phyloP scores from a whole-genome alignment of 257 asterid genomes.

The Nicotiana attenuata region DNA sequence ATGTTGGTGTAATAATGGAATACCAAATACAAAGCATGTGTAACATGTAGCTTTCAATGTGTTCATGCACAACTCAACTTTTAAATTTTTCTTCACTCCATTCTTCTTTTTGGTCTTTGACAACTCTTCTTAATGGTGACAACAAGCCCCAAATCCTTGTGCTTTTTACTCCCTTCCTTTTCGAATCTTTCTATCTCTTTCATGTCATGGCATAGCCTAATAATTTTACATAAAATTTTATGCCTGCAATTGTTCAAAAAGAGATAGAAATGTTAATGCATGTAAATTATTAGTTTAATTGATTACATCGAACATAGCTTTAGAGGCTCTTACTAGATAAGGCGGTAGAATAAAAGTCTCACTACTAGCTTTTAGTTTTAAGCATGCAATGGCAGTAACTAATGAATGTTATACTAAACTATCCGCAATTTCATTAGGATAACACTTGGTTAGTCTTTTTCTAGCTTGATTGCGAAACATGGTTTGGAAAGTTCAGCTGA shows the following conservation, averaged over 20 bases:
- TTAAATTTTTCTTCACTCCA: background rate
- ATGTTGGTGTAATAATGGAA: conserved; percentile 10
- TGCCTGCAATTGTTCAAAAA: background rate
- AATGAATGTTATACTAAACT: too few relatives aligned
- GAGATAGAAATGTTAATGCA: background rate
- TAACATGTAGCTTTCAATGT: conserved; percentile 27
- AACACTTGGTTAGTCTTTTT: too few relatives aligned
- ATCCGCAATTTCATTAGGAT: too few relatives aligned
- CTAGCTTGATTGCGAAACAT: too few relatives aligned
- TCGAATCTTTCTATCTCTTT: background rate
- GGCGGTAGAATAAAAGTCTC: too few relatives aligned
- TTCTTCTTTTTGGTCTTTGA: conserved; percentile 11
- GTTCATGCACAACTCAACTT: conserved; percentile 26
- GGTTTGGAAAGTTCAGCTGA: too few relatives aligned
- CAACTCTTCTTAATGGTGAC: conserved; percentile 5
- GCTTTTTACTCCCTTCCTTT: background rate
- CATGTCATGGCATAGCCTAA: background rate
- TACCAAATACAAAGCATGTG: conserved; percentile 11
- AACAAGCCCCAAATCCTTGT: background rate
- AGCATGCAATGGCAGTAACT: too few relatives aligned
- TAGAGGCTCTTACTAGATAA: too few relatives aligned
- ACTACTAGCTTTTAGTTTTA: too few relatives aligned
- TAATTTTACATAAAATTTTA: background rate
- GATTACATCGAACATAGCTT: too few relatives aligned
- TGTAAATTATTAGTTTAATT: background rate